phyloP scores from a whole-genome alignment of 2,329 filamentous ascomycete species.

The Stagonosporopsis cucurbitacearum region DNA sequence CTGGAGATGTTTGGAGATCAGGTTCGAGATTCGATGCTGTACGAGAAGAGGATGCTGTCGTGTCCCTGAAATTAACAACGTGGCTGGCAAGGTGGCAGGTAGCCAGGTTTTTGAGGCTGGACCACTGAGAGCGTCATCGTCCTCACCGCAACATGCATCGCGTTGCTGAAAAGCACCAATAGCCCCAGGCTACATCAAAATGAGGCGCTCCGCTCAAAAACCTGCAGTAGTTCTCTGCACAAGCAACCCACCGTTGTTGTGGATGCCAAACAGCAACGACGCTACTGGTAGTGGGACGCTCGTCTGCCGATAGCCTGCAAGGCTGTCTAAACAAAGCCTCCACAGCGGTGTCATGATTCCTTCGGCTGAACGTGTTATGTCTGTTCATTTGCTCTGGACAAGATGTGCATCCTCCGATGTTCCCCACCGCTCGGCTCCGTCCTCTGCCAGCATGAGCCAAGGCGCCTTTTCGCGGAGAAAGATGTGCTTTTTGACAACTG shows the following conservation, averaged over 20 bases:
- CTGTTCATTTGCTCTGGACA: slow-evolving; percentile 7
- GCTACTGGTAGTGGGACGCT: slow-evolving; percentile 3
- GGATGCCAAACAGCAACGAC: slow-evolving; percentile 7
- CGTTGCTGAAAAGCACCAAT: slow-evolving; percentile 21
- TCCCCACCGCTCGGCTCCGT: slow-evolving; percentile 36
- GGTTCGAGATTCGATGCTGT: slow-evolving; percentile 13
- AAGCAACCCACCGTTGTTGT: not conserved
- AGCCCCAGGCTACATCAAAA: slow-evolving; percentile 1
- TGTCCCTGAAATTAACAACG: slow-evolving; percentile 21
- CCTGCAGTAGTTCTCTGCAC: slow-evolving; percentile 13
- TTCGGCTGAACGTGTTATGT: not conserved
- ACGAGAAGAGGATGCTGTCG: slow-evolving; percentile 27
- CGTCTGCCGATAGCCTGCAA: not conserved
- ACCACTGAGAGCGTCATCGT: slow-evolving; percentile 21
- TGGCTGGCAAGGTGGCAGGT: slow-evolving; percentile 30
- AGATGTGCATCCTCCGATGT: slow-evolving; percentile 28
- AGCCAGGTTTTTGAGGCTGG: slow-evolving; percentile 29
- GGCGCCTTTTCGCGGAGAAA: slow-evolving; percentile 52
- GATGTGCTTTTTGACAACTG: slow-evolving; percentile 50
- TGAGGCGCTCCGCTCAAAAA: slow-evolving; percentile 4
- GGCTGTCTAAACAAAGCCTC: slow-evolving; percentile 9
- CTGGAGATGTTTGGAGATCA: slow-evolving; percentile 16
- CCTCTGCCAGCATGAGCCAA: slow-evolving; percentile 39
- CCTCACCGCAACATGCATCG: slow-evolving; percentile 35
- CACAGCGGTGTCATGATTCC: not conserved